phyloP scores from a whole-genome alignment of 345 rosid genomes.

The Trapa bicornis region DNA sequence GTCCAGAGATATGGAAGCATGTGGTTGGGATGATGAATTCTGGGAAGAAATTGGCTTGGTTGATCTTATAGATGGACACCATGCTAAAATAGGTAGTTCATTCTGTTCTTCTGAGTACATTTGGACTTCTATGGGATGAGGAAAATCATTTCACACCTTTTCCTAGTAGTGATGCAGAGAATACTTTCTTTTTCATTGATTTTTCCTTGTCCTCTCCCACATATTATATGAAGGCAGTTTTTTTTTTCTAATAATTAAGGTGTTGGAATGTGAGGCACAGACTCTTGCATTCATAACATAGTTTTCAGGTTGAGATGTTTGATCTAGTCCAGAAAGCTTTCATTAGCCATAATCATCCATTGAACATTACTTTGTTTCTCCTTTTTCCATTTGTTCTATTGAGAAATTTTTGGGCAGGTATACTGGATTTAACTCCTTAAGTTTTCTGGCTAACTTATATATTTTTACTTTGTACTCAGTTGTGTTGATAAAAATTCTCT shows the following conservation, averaged over 20 bases:
- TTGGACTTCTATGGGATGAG: not conserved
- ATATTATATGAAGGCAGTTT: not conserved
- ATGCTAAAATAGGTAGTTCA: conserved; percentile 78
- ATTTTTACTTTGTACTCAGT: not conserved
- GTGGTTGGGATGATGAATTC: conserved; percentile 98
- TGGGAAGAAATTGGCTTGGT: conserved; percentile 99
- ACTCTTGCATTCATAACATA: too few relatives aligned
- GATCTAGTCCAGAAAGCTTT: not conserved
- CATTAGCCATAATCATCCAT: not conserved
- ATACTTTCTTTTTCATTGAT: not conserved
- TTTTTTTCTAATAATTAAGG: not conserved
- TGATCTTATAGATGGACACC: conserved; percentile 88
- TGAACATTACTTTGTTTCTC: not conserved
- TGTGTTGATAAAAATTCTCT: not conserved
- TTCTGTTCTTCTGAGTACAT: not conserved
- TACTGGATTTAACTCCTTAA: not conserved
- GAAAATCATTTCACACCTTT: not conserved
- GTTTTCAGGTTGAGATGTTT: not conserved
- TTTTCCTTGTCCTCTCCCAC: not conserved
- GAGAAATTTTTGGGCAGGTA: not conserved
- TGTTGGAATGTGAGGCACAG: not conserved
- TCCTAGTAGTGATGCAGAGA: not conserved
- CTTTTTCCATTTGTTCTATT: not conserved
- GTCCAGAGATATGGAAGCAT: conserved; percentile 87
- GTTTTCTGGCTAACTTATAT: not conserved